These are phyloP conservation scores for Torulaspora gathmanii DNA, from an alignment of 805 yeast species.

Conservation along the genomic window DNA sequence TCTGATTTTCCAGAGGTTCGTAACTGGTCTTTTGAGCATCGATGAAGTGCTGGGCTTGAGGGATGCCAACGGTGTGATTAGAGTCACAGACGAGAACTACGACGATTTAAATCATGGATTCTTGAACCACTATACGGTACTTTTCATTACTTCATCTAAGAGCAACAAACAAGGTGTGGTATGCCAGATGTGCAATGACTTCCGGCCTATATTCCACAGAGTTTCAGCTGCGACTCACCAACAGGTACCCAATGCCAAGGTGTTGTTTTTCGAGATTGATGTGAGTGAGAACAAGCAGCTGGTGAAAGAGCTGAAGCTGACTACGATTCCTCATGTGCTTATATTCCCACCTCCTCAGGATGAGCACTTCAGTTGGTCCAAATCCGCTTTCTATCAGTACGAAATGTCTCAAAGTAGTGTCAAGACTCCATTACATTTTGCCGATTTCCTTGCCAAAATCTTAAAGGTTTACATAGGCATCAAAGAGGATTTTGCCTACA, in stretches of 20 bases:
- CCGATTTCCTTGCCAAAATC: constrained; percentile 47
- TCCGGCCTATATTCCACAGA: constrained; percentile 40
- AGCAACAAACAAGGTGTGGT: constrained; percentile 40
- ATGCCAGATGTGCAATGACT: constrained; percentile 41
- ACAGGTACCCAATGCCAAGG: constrained; percentile 41
- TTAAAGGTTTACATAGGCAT: constrained; percentile 43
- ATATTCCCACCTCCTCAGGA: constrained; percentile 49
- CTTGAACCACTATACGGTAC: constrained; percentile 47
- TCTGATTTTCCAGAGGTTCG: constrained; percentile 1
- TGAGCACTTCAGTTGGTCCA: constrained; percentile 28
- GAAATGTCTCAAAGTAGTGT: constrained; percentile 28
- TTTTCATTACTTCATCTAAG: constrained; percentile 50
- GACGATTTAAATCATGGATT: constrained; percentile 41
- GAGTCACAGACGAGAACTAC: constrained; percentile 41
- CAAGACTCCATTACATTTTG: constrained; percentile 45
- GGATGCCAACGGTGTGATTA: constrained; percentile 40
- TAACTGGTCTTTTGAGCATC: constrained; percentile 5
- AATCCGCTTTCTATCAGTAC: constrained; percentile 38
- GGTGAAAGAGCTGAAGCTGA: constrained; percentile 41
- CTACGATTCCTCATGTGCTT: constrained; percentile 63
- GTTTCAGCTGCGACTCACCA: constrained; percentile 43
- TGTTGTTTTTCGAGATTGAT: constrained; percentile 51
- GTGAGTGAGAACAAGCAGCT: constrained; percentile 41
- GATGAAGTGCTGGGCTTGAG: constrained; percentile 15
- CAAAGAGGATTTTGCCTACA: constrained; percentile 40